A percentile compares a stretch with the other conserved stretches of the same genome.
phyloP scores from a whole-genome alignment of 2,329 filamentous ascomycete genomes.

The Talaromyces islandicus region DNA sequence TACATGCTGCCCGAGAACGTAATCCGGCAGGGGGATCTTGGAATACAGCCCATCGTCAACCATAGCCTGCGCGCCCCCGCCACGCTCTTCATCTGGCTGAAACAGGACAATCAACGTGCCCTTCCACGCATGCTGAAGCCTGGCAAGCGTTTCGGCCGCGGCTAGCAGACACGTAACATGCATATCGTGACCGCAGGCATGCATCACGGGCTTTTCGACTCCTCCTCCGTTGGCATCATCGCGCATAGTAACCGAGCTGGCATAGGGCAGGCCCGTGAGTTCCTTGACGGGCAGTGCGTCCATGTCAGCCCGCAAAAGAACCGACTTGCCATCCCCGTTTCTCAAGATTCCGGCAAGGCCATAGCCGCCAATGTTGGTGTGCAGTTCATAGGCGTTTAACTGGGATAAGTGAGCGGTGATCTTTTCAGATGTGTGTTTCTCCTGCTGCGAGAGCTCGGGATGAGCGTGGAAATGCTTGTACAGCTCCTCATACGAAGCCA shows the following conservation, averaged over 20 bases:
- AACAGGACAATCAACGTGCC: slow-evolving; percentile 61
- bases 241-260: slow-evolving; percentile 40
- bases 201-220: slow-evolving; percentile 52
- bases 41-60: slow-evolving; percentile 53
- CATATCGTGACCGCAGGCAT: slow-evolving; percentile 58
- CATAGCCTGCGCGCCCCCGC: slow-evolving; percentile 58
- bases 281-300: slow-evolving; percentile 47
- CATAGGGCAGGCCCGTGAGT: slow-evolving; percentile 43
- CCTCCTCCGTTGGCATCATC: slow-evolving; percentile 45
- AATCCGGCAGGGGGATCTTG: slow-evolving; percentile 49
- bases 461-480: slow-evolving; percentile 56
- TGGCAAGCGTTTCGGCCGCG: slow-evolving; percentile 46
- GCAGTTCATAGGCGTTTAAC: slow-evolving; percentile 29
- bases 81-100: slow-evolving; percentile 63
- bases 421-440: slow-evolving; percentile 46
- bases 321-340: slow-evolving; percentile 39
- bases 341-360: slow-evolving; percentile 38
- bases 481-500: slow-evolving; percentile 45
- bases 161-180: slow-evolving; percentile 54
- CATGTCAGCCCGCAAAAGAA: slow-evolving; percentile 46
- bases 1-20: slow-evolving; percentile 54
- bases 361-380: slow-evolving; percentile 41
- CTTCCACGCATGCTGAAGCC: slow-evolving; percentile 45
- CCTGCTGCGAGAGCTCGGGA: slow-evolving; percentile 55
- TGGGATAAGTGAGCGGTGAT: slow-evolving; percentile 39